Evolutionary conservation across 805 yeast genomes (phyloP), one percentile per base, ranked within the genome.

Genomic region (Komagataella mondaviorum): DNA sequence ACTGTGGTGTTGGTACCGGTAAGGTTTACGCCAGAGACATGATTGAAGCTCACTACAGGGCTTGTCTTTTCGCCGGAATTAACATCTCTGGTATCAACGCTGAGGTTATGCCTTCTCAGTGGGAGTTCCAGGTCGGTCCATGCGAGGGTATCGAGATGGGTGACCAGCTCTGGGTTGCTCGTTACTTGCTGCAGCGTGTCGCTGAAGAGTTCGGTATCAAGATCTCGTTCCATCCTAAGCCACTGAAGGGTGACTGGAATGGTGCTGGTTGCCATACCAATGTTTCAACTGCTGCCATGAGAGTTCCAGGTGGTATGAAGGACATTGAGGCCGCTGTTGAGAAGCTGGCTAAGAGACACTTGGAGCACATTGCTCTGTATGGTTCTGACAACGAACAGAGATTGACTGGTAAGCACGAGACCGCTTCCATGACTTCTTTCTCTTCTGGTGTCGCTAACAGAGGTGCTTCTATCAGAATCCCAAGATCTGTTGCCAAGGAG

Each of bases 231-330:
- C 99, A 93, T 82, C 99, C 99, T 73, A 93, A 93, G 81, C 98
- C 99, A 61, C 80, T 93, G 71, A 80, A 84, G 77, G 98, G 98
- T 63, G 98, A 91, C 76, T 93, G 98, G 98, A 93, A 93, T 71
- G 99, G 99, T 77, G 98, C 99, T 70, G 99, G 99, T 65, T 91
- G 98, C 79, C 99, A 93, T 76, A 93, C 99, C 70, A 93, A 93
- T 71, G 98, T 93, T 55, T 89, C 97, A 49, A 93, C 99, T 63
- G 79, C 77, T 70, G 67, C 66, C 50, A 93, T 91, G 98, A 89
- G 99, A 79, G 69, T 66, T 44, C 86, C 88, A 68, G 99, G 99
- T 71, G 99, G 99, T 69, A 88, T 93, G 89, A 86, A 87, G 72
- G 75, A 71, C 71, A 93, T 93, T 66, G 96, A 93, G 66, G 85